Evolutionary conservation across 148 eudicot genomes (phyloP), one percentile per base, ranked within the genome.

Genomic region (Rhododendron henanense): DNA sequence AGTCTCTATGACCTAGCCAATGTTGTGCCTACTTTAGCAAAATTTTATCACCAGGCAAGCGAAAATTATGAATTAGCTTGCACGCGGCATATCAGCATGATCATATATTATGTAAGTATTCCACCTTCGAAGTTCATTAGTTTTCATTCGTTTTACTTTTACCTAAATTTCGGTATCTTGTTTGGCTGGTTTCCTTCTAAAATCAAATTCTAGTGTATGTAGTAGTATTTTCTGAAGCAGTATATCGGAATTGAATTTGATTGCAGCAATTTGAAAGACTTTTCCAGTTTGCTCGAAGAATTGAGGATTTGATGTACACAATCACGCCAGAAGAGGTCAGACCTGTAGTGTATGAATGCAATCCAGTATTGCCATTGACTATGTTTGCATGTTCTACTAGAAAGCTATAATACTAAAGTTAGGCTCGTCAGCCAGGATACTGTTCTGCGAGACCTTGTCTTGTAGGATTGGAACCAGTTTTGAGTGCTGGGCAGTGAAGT

Each of bases 11-110:
- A 95, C 86, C 94, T 97, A 73, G 99, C 99, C 81, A 97, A 95
- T 90, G 95, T 92, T 81, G 98, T 97, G 84, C 95, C 96, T 8
- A 95, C 96, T 35, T 86, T 97, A 73, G 98, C 98, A 77, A 97
- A 93, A 88, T 97, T 95, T 88, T 97, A 97, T 90, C 98, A 95
- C 89, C 97, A 97, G 89, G 99, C 99, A 84, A 97, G 98, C 87
- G 99, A 97, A 92, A 91, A 95, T 41, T 97, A 97, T 86, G 99
- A 97, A 86, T 94, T 91, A 90, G 96, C 99, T 89, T 97, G 98
- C 89, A 94, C 94, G 15, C 96, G 98, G 75, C 95, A 92, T 86
- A 92, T 97, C 85, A 97, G 91, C 89, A 87, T 91, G 92, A 94
- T 95, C 85, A 97, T 97, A 86, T 95, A 94, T 85, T 91, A 90